Conservation (phyloP, 495 filamentous ascomycete genomes). For the Xylaria flabelliformis region DNA sequence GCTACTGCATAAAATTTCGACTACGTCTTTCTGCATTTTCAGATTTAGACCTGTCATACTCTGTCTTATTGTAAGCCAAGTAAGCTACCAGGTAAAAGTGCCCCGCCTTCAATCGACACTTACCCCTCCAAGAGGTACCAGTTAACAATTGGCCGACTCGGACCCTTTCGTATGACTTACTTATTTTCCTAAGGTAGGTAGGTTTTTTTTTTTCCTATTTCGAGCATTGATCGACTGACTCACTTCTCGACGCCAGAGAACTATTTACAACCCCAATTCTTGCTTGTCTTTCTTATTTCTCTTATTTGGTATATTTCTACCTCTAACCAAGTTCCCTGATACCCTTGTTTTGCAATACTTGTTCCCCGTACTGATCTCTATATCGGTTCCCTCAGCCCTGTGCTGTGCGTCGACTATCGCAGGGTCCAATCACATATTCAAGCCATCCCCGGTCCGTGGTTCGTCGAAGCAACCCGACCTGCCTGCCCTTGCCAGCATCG, state of each 20-base stretch:
- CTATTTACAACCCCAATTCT: background rate
- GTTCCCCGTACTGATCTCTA: background rate
- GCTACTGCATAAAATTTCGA: background rate
- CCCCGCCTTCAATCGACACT: background rate
- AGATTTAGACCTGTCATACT: too few species aligned
- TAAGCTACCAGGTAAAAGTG: background rate
- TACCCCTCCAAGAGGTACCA: constrained; percentile 2
- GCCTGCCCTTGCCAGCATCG: background rate
- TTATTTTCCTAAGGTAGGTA: too few species aligned
- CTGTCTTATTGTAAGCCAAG: background rate
- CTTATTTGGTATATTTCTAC: background rate
- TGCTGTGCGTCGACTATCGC: background rate
- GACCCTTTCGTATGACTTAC: background rate
- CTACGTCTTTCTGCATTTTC: background rate
- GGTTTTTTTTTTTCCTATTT: background rate
- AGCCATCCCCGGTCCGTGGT: background rate
- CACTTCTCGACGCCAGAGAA: background rate
- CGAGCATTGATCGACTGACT: constrained; percentile 3
- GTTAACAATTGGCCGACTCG: background rate
- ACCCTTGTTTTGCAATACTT: background rate
- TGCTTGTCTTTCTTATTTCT: background rate
- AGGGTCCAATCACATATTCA: background rate
- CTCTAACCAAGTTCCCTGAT: background rate
- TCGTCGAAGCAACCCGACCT: background rate
- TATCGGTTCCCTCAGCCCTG: background rate